Evolutionary conservation across 495 filamentous ascomycete species (phyloP).

Genomic region (Parachaetomium inaequale): DNA sequence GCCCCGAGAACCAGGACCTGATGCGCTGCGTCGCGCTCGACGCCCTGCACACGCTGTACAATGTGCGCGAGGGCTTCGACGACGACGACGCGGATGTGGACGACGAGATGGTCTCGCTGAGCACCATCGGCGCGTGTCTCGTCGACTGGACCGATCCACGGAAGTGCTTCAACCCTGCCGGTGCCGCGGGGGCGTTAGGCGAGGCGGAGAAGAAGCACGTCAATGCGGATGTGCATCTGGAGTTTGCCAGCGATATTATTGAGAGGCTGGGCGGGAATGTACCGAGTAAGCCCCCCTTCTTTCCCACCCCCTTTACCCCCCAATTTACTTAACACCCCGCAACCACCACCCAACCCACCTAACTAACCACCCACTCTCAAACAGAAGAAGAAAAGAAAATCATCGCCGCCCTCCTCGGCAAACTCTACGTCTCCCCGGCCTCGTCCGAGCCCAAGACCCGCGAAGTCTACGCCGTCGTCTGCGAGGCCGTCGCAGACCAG

Average conservation of each 20-base stretch:
- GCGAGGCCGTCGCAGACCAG: slow-evolving; percentile 65
- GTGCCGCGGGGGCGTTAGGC: slow-evolving; percentile 18
- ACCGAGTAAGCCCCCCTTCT: slow-evolving; percentile 55
- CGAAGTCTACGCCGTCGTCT: slow-evolving; percentile 53
- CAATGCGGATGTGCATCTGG: slow-evolving; percentile 64
- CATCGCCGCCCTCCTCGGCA: slow-evolving; percentile 70
- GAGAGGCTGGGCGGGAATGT: slow-evolving; percentile 52
- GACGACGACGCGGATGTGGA: slow-evolving; percentile 76
- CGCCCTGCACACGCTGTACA: slow-evolving; percentile 61
- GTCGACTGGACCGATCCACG: slow-evolving; percentile 96
- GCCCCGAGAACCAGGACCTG: slow-evolving; percentile 69
- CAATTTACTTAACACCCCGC: too few relatives aligned
- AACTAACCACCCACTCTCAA: slow-evolving; percentile 16
- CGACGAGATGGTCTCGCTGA: slow-evolving; percentile 75
- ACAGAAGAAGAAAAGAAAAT: slow-evolving; percentile 82
- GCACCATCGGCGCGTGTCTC: slow-evolving; percentile 71
- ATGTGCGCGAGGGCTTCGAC: slow-evolving; percentile 66
- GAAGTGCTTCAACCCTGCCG: slow-evolving; percentile 67
- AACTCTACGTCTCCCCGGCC: slow-evolving; percentile 70
- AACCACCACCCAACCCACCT: too few relatives aligned
- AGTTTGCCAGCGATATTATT: slow-evolving; percentile 61
- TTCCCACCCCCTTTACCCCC: too few relatives aligned
- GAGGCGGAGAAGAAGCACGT: slow-evolving; percentile 58
- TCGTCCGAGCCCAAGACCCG: slow-evolving; percentile 49
- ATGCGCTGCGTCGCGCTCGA: slow-evolving; percentile 70